Base-by-base conservation (phyloP, 768 basidiomycete genomes). In the Leccinum olivaceopallidum region DNA sequence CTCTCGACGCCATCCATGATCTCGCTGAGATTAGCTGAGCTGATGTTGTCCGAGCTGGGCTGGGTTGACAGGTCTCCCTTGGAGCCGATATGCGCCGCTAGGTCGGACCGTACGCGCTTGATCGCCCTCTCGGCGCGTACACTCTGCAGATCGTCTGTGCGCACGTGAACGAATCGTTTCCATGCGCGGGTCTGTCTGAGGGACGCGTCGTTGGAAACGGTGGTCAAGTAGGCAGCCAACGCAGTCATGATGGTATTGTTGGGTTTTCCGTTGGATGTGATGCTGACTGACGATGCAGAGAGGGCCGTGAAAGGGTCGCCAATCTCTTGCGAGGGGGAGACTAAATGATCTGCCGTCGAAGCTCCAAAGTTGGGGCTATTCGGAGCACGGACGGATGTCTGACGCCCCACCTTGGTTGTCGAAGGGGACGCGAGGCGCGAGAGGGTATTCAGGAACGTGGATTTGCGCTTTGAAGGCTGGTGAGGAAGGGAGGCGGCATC, bases 101-200 rank as follows among this genome's bases (percentile, higher is more conserved):
- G 78, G 76, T 95, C 94, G 50, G 90, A 92, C 57, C 92, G 80
- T 20, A 92, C 90, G 30, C 91, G 86, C 77, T 94, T 93, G 75
- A 95, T 90, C 5, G 93, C 89, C 63, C 92, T 82, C 77, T 95
- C 92, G 44, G 90, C 86, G 49, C 93, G 85, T 6, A 88, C 87
- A 66, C 92, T 94, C 77, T 95, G 88, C 55, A 95, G 75, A 73
- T 96, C 94, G 68, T 95, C 94, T 4, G 86, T 89, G 58, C 94
- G 83, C 8, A 94, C 91, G 51, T 86, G 80, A 58, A 95, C 89
- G 67, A 96, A 96, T 16, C 88, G 84, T 69, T 88, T 90, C 94
- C 94, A 96, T 2, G 85, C 78, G 49, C 86, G 82, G 20, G 85
- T 78, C 57, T 83, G 81, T 37, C 90, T 85, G 47, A 95, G 71